Percentiles rank a stretch among this genome's conserved stretches.
Evolutionary conservation across 257 asterid genomes (phyloP).

Genomic region (Jaltomata sinuosa): DNA sequence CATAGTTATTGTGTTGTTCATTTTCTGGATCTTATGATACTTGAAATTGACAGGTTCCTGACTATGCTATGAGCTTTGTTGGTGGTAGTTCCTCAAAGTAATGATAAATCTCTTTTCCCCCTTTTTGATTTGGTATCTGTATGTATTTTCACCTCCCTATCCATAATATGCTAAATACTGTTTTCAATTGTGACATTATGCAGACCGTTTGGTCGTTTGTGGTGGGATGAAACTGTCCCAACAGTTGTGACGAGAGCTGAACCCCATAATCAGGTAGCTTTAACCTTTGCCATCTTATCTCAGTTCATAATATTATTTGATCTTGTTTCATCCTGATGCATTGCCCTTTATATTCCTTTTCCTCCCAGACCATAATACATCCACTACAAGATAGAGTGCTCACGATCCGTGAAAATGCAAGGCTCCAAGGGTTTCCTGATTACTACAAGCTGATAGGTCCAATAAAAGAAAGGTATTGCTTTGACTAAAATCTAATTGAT

Average conservation of each 20-base stretch:
- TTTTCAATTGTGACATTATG: neutral
- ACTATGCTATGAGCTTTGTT: slow-evolving; percentile 23
- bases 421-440: slow-evolving; percentile 39
- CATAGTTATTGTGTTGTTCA: neutral
- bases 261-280: slow-evolving; percentile 36
- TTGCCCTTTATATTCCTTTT: neutral
- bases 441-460: slow-evolving; percentile 30
- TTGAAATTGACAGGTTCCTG: slow-evolving; percentile 24
- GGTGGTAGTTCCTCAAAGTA: slow-evolving; percentile 32
- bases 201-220: slow-evolving; percentile 37
- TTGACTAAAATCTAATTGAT: neutral
- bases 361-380: slow-evolving; percentile 23
- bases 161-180: neutral
- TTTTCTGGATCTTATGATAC: neutral
- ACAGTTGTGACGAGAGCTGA: slow-evolving; percentile 35
- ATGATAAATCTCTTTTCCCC: neutral
- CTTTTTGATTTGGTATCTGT: neutral
- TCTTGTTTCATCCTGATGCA: neutral
- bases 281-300: neutral
- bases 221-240: slow-evolving; percentile 30
- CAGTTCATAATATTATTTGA: no score
- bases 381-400: slow-evolving; percentile 32
- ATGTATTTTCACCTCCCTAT: neutral
- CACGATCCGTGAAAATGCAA: slow-evolving; percentile 31
- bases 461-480: slow-evolving; percentile 21